These are phyloP conservation scores for Coniella vitis DNA, from an alignment of 2,329 filamentous ascomycete species.

Conservation along the genomic window DNA sequence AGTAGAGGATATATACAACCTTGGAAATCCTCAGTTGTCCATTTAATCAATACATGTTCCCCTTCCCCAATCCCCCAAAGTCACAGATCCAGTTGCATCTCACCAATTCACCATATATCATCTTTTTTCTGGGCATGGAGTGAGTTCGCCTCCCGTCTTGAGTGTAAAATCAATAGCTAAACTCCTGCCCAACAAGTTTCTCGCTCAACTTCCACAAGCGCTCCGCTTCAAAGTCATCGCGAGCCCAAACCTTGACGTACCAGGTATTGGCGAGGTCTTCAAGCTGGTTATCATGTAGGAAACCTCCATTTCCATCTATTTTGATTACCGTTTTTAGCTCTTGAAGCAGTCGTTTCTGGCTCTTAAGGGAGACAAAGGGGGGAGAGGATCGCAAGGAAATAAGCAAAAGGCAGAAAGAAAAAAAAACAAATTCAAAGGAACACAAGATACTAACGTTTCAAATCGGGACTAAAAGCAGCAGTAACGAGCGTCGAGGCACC, in stretches of 20 bases:
- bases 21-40: too few species aligned
- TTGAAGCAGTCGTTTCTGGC: too few species aligned
- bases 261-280: constrained; percentile 14
- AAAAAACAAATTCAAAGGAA: too few species aligned
- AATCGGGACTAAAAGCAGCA: constrained; percentile 1
- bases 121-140: too few species aligned
- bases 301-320: constrained; percentile 20
- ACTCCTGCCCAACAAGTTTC: constrained; percentile 36
- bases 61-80: too few species aligned
- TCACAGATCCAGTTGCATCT: too few species aligned
- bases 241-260: constrained; percentile 19
- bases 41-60: too few species aligned
- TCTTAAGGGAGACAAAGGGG: too few species aligned
- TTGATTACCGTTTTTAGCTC: not conserved
- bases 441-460: not conserved
- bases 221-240: constrained; percentile 26
- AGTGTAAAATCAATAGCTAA: constrained; percentile 20
- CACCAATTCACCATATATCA: too few species aligned
- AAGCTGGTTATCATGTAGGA: constrained; percentile 19
- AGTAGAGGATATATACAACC: too few species aligned
- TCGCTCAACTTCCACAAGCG: constrained; percentile 41
- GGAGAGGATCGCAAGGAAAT: not conserved
- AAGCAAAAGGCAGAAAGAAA: too few species aligned
- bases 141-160: too few species aligned
- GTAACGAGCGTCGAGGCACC: constrained; percentile 1